Evolutionary conservation across 768 basidiomycete species (phyloP).

Genomic region (Rhodotorula taiwanensis): DNA sequence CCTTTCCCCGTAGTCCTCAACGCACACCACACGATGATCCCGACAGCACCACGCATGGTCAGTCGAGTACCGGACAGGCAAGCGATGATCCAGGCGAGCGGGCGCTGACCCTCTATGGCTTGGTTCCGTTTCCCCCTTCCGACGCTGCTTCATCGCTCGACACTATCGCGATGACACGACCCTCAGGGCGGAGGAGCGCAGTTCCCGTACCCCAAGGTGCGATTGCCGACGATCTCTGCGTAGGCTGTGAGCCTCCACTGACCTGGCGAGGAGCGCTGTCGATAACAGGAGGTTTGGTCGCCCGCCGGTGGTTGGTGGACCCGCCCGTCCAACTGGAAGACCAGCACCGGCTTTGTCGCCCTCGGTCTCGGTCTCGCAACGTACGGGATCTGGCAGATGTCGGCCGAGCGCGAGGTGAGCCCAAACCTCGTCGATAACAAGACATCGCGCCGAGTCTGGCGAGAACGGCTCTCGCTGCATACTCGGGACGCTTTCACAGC

Average conservation of each 20-base stretch:
- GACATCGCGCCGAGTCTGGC: too few species aligned
- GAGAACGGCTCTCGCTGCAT: background rate
- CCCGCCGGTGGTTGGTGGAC: slow-evolving; percentile 97
- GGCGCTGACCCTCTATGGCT: background rate
- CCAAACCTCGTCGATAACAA: background rate
- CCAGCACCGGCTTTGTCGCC: slow-evolving; percentile 69
- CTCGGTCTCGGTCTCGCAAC: slow-evolving; percentile 62
- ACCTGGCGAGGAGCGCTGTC: background rate
- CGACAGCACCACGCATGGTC: slow-evolving; percentile 31
- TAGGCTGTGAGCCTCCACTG: too few species aligned
- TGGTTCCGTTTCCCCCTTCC: background rate
- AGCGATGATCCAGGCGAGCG: background rate
- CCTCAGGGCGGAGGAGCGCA: slow-evolving; percentile 46
- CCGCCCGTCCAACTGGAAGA: slow-evolving; percentile 78
- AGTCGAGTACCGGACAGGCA: background rate
- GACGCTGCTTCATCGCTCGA: background rate
- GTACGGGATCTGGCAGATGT: slow-evolving; percentile 63
- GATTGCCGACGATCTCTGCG: background rate
- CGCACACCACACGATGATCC: slow-evolving; percentile 10
- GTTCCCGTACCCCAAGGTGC: slow-evolving; percentile 64
- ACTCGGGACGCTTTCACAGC: background rate
- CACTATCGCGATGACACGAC: too few species aligned
- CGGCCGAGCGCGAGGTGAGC: slow-evolving; percentile 72
- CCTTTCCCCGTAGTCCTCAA: too few species aligned
- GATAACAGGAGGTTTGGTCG: slow-evolving; percentile 77